phyloP scores from a whole-genome alignment of 768 basidiomycete species.

The Boletus edulis region DNA sequence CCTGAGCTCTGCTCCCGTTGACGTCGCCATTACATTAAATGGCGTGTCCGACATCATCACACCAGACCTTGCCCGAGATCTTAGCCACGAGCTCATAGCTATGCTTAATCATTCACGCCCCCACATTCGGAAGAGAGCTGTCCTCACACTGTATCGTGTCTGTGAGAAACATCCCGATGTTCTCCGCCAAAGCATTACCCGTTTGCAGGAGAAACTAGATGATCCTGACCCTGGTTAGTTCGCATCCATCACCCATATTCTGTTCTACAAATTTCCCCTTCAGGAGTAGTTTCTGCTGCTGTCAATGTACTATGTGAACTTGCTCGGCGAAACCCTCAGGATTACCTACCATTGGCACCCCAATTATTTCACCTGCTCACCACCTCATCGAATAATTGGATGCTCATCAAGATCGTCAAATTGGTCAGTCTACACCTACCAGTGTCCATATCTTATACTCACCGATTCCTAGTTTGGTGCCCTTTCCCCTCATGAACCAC shows the following conservation, averaged over 20 bases:
- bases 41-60: slow-evolving; percentile 85
- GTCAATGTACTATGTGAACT: slow-evolving; percentile 95
- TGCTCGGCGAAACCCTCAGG: slow-evolving; percentile 71
- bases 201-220: slow-evolving; percentile 78
- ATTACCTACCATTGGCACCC: slow-evolving; percentile 86
- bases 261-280: not conserved
- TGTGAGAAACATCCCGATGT: slow-evolving; percentile 83
- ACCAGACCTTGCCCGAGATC: slow-evolving; percentile 86
- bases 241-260: not conserved
- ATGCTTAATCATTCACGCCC: slow-evolving; percentile 90
- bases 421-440: slow-evolving; percentile 51
- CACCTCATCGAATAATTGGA: slow-evolving; percentile 97
- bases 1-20: slow-evolving; percentile 70
- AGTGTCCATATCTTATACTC: not conserved
- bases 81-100: slow-evolving; percentile 77
- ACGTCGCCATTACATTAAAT: slow-evolving; percentile 73
- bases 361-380: slow-evolving; percentile 91
- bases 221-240: slow-evolving; percentile 67
- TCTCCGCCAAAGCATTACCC: slow-evolving; percentile 56
- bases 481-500: slow-evolving; percentile 87
- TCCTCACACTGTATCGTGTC: slow-evolving; percentile 79
- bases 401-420: slow-evolving; percentile 99
- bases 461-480: slow-evolving; percentile 73
- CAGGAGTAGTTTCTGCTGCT: slow-evolving; percentile 91
- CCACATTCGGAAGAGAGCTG: slow-evolving; percentile 86